A percentile compares a stretch with the other conserved stretches of the same genome.
Conservation (phyloP, 805 yeast genomes). For the Crinitomyces ghanaensis region DNA sequence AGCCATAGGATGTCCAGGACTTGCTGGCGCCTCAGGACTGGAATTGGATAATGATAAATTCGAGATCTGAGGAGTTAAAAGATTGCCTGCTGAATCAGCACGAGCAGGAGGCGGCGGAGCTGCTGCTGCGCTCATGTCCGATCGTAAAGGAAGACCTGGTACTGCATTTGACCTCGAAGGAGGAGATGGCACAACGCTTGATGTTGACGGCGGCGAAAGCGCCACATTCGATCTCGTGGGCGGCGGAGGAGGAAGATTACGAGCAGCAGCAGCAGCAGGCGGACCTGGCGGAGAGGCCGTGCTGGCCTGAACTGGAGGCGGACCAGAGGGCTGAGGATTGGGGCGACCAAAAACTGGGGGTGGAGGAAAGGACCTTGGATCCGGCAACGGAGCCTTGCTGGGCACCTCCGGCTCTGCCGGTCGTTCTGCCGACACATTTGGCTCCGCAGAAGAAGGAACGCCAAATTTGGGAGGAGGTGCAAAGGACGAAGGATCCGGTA, state of each 20-base stretch:
- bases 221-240: conserved; percentile 1
- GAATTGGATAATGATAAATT: conserved; percentile 1
- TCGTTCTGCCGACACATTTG: background rate
- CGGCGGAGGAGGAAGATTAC: conserved; percentile 7
- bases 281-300: conserved; percentile 4
- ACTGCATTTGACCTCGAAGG: conserved; percentile 2
- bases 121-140: background rate
- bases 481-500: conserved; percentile 15
- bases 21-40: conserved; percentile 2
- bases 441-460: conserved; percentile 7
- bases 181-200: no score
- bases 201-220: no score
- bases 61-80: conserved; percentile 1
- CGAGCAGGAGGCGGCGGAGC: background rate
- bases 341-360: conserved; percentile 15
- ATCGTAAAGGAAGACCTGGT: conserved; percentile 4
- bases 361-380: conserved; percentile 19
- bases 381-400: conserved; percentile 14
- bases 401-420: conserved; percentile 3
- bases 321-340: background rate
- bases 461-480: conserved; percentile 9
- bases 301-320: conserved; percentile 3
- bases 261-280: conserved; percentile 2
- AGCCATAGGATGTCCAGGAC: no score
- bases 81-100: background rate